Conservation (phyloP, 129 eudicot species). For the Flaveria ramosissima region DNA sequence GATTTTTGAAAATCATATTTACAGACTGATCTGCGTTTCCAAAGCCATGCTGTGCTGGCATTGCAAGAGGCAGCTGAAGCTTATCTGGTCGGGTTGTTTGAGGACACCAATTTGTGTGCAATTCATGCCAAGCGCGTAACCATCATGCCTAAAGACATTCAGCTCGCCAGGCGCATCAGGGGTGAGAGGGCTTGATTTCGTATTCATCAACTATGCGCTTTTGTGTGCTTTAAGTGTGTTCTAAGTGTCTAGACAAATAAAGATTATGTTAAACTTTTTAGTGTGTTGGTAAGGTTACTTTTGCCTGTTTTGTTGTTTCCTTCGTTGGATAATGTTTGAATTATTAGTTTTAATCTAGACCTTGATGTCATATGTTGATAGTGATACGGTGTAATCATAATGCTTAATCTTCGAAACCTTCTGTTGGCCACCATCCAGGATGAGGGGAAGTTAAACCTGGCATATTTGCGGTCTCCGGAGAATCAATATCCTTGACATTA, state of each 20-base stretch:
- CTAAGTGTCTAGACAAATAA: not conserved
- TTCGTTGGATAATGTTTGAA: conserved; percentile 6
- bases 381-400: too few species aligned
- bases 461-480: too few species aligned
- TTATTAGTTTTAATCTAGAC: not conserved
- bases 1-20: not conserved
- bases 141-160: conserved; percentile 20
- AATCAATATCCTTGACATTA: too few species aligned
- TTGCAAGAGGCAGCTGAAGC: conserved; percentile 18
- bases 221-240: not conserved
- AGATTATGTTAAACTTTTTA: not conserved
- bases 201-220: not conserved
- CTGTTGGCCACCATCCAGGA: too few species aligned
- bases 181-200: conserved; percentile 20
- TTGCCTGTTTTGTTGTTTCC: not conserved
- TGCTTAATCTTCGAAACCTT: too few species aligned
- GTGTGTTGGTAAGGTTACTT: not conserved
- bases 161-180: conserved; percentile 20
- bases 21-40: conserved; percentile 19
- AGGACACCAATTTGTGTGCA: conserved; percentile 18
- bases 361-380: not conserved
- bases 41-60: conserved; percentile 22
- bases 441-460: too few species aligned
- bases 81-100: conserved; percentile 16
- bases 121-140: conserved; percentile 17